Conservation (phyloP, 1,139 yeast genomes). For the Kodamaea arcana region DNA sequence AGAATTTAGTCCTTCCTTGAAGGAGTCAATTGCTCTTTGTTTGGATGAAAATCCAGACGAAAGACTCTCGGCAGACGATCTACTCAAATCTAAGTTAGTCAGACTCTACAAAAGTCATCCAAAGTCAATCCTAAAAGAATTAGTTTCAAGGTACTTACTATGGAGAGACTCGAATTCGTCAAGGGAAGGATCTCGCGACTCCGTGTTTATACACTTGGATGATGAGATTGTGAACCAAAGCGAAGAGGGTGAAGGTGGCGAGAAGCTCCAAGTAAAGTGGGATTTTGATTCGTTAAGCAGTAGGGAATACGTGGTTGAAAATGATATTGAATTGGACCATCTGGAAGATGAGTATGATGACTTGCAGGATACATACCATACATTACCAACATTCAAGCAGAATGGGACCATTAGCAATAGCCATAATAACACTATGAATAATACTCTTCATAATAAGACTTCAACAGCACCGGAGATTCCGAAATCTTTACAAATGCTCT, state of each 20-base stretch:
- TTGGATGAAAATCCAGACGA: conserved; percentile 91
- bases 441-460: conserved; percentile 4
- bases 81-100: conserved; percentile 70
- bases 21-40: conserved; percentile 88
- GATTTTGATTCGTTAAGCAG: conserved; percentile 78
- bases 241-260: conserved; percentile 8
- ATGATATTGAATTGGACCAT: conserved; percentile 51
- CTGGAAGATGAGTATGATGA: conserved; percentile 35
- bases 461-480: conserved; percentile 47
- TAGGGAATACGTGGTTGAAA: conserved; percentile 66
- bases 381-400: conserved; percentile 26
- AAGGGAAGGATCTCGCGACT: too few species aligned
- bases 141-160: conserved; percentile 71
- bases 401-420: conserved; percentile 17
- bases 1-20: conserved; percentile 68
- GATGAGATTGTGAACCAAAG: conserved; percentile 20
- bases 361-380: conserved; percentile 21
- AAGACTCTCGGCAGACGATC: conserved; percentile 82
- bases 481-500: conserved; percentile 65
- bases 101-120: conserved; percentile 57
- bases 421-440: conserved; percentile 9
- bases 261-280: conserved; percentile 71
- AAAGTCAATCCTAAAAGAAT: conserved; percentile 61
- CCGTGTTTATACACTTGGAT: conserved; percentile 36
- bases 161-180: conserved; percentile 67